A percentile compares a stretch with the other conserved stretches of the same genome.
phyloP scores from a whole-genome alignment of 75 land plant genomes.

The Pseudotsuga menziesii region DNA sequence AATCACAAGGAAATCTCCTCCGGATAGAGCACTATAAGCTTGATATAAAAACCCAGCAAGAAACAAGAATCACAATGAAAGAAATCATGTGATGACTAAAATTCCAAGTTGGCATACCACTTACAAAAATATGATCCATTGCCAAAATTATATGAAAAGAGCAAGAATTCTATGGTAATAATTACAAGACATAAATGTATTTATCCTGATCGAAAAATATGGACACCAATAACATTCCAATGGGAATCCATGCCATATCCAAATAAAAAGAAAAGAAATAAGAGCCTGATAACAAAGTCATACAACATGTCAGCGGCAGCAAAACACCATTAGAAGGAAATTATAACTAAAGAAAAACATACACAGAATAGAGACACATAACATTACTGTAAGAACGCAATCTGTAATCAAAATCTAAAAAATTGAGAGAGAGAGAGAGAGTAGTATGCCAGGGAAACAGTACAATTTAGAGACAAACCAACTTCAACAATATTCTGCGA shows the following conservation, averaged over 20 bases:
- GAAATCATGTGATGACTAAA: not conserved
- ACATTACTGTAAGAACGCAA: not conserved
- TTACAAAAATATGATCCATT: not conserved
- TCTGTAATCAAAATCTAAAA: not conserved
- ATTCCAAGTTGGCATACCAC: not conserved
- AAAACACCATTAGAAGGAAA: not conserved
- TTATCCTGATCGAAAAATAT: not conserved
- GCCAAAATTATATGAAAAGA: not conserved
- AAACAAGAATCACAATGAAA: not conserved
- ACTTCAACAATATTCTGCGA: not conserved
- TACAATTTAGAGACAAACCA: not conserved
- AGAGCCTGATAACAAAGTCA: not conserved
- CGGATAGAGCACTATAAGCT: not conserved
- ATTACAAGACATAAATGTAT: not conserved
- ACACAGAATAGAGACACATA: not conserved
- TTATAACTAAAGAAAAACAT: not conserved
- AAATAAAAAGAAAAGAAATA: not conserved
- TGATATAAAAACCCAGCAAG: not conserved
- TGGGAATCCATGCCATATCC: not conserved
- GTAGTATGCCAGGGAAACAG: not conserved
- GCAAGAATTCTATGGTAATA: not conserved
- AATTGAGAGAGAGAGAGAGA: not conserved
- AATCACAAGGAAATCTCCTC: not conserved
- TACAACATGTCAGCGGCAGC: not conserved
- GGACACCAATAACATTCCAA: not conserved